These are phyloP conservation scores for Chytriomyces sp. DNA, from an alignment of 192 early-diverging fungal genomes.

Conservation along the genomic window DNA sequence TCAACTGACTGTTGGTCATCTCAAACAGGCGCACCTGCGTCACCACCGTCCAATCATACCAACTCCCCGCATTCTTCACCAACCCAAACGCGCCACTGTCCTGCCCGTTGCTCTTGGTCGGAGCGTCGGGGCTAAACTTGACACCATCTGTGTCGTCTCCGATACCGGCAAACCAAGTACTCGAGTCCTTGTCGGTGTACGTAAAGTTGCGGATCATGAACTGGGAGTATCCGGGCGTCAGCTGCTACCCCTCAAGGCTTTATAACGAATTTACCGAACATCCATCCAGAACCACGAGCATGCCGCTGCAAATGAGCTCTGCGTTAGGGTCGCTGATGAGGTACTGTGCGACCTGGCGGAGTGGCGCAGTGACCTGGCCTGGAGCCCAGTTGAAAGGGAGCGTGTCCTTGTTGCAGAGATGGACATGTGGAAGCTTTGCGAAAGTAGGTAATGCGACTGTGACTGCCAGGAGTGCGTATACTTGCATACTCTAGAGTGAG, in stretches of 20 bases:
- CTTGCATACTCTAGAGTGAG: too few species aligned
- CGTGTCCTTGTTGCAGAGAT: slow-evolving; percentile 6
- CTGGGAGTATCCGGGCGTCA: too few species aligned
- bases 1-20: not conserved
- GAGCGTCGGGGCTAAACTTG: not conserved
- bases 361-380: not conserved
- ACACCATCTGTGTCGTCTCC: slow-evolving; percentile 4
- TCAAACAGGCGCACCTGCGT: slow-evolving; percentile 1
- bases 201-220: slow-evolving; percentile 8
- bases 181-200: not conserved
- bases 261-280: too few species aligned
- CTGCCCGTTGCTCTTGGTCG: not conserved
- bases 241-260: too few species aligned
- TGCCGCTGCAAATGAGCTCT: not conserved
- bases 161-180: not conserved
- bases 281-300: slow-evolving; percentile 4
- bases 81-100: not conserved
- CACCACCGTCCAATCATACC: not conserved
- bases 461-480: too few species aligned
- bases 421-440: not conserved
- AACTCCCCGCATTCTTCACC: not conserved
- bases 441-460: not conserved
- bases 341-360: not conserved
- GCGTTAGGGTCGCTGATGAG: not conserved
- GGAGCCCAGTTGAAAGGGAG: slow-evolving; percentile 3